A percentile compares a stretch with the other conserved stretches of the same genome.
Evolutionary conservation across 2,329 filamentous ascomycete genomes (phyloP).

Genomic region (Lecanicillium sp.): DNA sequence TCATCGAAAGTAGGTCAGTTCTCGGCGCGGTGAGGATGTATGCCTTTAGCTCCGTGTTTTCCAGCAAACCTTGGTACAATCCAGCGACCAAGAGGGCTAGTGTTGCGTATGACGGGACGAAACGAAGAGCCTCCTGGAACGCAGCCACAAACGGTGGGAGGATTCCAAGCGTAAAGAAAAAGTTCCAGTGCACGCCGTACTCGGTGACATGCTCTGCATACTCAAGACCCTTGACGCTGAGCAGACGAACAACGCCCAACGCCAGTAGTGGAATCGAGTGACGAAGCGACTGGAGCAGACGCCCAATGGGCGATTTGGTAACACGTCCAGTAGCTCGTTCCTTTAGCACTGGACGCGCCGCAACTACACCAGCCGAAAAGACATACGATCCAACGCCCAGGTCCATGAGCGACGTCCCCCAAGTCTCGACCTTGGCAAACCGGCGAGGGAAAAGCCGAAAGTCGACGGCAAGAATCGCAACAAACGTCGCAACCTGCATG

Average conservation of each 20-base stretch:
- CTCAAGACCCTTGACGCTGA: slow-evolving; percentile 87
- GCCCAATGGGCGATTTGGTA: slow-evolving; percentile 38
- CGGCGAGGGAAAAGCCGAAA: slow-evolving; percentile 87
- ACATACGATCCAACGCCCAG: slow-evolving; percentile 96
- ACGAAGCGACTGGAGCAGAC: slow-evolving; percentile 60
- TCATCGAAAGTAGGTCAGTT: slow-evolving; percentile 73
- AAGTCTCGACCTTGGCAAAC: slow-evolving; percentile 98
- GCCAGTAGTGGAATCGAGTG: slow-evolving; percentile 77
- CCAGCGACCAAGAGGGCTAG: slow-evolving; percentile 62
- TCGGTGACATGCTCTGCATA: slow-evolving; percentile 97
- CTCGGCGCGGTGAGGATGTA: slow-evolving; percentile 80
- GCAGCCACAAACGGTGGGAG: slow-evolving; percentile 83
- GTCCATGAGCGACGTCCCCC: slow-evolving; percentile 99
- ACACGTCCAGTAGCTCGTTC: slow-evolving; percentile 46
- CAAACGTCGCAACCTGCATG: slow-evolving; percentile 85
- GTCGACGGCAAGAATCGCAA: slow-evolving; percentile 94
- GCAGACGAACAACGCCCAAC: slow-evolving; percentile 71
- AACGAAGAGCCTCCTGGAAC: slow-evolving; percentile 61
- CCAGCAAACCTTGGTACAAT: slow-evolving; percentile 67
- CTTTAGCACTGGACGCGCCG: slow-evolving; percentile 71
- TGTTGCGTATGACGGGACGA: slow-evolving; percentile 68
- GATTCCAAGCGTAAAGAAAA: slow-evolving; percentile 92
- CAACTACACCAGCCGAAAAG: slow-evolving; percentile 87
- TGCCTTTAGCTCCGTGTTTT: slow-evolving; percentile 68
- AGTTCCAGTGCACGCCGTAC: slow-evolving; percentile 99